These are phyloP conservation scores for Neofusicoccum laricinum DNA, from an alignment of 2,329 filamentous ascomycete genomes.

Conservation along the genomic window DNA sequence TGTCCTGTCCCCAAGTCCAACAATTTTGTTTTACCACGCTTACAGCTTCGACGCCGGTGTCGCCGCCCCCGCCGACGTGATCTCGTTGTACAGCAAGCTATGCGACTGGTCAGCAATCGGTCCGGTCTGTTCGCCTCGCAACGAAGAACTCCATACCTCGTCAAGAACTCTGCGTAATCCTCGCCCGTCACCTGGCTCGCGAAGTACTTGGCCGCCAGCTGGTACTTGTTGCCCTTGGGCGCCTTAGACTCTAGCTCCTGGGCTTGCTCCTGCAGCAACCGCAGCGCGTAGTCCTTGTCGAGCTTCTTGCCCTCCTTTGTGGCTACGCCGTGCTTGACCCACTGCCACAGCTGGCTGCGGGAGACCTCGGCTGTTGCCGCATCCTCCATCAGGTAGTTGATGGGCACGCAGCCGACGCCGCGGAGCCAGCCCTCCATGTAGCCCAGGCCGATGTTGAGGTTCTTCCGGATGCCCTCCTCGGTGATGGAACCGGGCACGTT, in stretches of 20 bases:
- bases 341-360: conserved; percentile 94
- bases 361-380: conserved; percentile 96
- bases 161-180: conserved; percentile 96
- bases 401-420: conserved; percentile 91
- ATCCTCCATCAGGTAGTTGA: conserved; percentile 98
- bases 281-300: conserved; percentile 86
- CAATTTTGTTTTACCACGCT: neutral
- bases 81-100: conserved; percentile 83
- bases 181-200: conserved; percentile 90
- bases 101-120: conserved; percentile 20
- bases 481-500: conserved; percentile 91
- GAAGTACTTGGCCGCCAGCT: conserved; percentile 89
- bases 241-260: conserved; percentile 71
- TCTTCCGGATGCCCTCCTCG: conserved; percentile 94
- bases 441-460: conserved; percentile 90
- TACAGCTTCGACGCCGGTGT: conserved; percentile 16
- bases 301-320: conserved; percentile 88
- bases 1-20: neutral
- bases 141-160: conserved; percentile 55
- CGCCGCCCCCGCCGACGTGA: conserved; percentile 44
- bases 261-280: conserved; percentile 81
- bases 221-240: conserved; percentile 85
- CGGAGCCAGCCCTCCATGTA: conserved; percentile 99
- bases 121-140: neutral
- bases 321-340: conserved; percentile 70